Evolutionary conservation across 805 yeast species (phyloP).

Genomic region (Hanseniaspora taiwanica): DNA sequence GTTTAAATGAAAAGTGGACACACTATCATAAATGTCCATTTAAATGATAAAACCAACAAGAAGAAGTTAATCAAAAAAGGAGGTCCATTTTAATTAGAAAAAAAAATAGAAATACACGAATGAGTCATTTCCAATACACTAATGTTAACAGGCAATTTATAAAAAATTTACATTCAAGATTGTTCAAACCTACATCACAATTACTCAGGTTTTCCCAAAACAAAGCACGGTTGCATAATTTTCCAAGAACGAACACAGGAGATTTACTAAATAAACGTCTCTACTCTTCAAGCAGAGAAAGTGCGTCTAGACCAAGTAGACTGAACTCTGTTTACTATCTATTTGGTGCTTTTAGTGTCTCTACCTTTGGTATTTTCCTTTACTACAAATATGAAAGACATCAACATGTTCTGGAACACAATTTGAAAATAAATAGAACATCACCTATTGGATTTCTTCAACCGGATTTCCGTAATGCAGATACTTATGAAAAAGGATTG

Average conservation of each 20-base stretch:
- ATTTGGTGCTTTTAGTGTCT: background rate
- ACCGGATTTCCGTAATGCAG: conserved; percentile 26
- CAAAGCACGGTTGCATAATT: too few relatives aligned
- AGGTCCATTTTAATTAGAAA: too few relatives aligned
- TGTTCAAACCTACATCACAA: too few relatives aligned
- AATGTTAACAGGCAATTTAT: too few relatives aligned
- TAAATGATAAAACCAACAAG: too few relatives aligned
- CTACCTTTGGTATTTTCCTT: background rate
- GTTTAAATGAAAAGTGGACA: too few relatives aligned
- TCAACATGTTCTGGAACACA: conserved; percentile 21
- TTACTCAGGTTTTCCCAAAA: too few relatives aligned
- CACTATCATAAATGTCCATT: too few relatives aligned
- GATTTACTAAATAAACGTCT: background rate
- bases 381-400: background rate
- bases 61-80: too few relatives aligned
- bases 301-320: background rate
- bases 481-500: conserved; percentile 59
- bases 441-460: background rate
- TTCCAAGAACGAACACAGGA: background rate
- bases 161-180: too few relatives aligned
- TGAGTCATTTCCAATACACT: too few relatives aligned
- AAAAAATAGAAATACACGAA: too few relatives aligned
- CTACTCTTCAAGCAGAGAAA: background rate
- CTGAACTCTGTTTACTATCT: background rate
- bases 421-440: conserved; percentile 7